These are phyloP conservation scores for Fusarium torreyae DNA, from an alignment of 2,329 filamentous ascomycete genomes.

Conservation along the genomic window DNA sequence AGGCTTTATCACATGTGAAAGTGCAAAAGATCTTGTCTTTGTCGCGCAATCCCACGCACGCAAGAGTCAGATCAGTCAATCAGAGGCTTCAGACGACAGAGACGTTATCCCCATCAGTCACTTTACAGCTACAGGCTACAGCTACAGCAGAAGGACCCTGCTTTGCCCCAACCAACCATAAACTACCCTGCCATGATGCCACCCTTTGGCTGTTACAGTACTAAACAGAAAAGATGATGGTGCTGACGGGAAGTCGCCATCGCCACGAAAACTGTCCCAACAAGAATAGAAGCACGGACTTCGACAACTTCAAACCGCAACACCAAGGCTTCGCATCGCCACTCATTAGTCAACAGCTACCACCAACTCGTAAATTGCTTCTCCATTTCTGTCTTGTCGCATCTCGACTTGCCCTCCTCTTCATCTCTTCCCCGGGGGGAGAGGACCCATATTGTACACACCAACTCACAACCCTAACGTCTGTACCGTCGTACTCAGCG, in stretches of 20 bases:
- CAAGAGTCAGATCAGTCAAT: neutral
- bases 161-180: constrained; percentile 33
- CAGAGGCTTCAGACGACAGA: neutral
- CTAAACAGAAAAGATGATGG: neutral
- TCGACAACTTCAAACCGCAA: constrained; percentile 12
- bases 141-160: constrained; percentile 14
- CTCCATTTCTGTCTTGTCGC: constrained; percentile 29
- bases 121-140: neutral
- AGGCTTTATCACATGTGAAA: constrained; percentile 22
- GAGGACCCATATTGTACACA: constrained; percentile 14
- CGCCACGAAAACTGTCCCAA: constrained; percentile 23
- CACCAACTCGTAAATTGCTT: constrained; percentile 22
- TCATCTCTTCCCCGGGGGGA: neutral
- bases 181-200: constrained; percentile 27
- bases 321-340: constrained; percentile 35
- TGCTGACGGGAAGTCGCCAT: constrained; percentile 25
- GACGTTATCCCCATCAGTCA: constrained; percentile 14
- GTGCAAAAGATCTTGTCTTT: neutral
- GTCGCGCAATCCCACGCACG: constrained; percentile 3
- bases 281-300: constrained; percentile 17
- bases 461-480: constrained; percentile 4
- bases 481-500: constrained; percentile 17
- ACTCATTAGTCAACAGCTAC: constrained; percentile 31
- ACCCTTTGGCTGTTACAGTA: constrained; percentile 8
- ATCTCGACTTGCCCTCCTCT: constrained; percentile 10